These are phyloP conservation scores for Venturia effusa DNA, from an alignment of 2,329 filamentous ascomycete genomes.

Conservation along the genomic window DNA sequence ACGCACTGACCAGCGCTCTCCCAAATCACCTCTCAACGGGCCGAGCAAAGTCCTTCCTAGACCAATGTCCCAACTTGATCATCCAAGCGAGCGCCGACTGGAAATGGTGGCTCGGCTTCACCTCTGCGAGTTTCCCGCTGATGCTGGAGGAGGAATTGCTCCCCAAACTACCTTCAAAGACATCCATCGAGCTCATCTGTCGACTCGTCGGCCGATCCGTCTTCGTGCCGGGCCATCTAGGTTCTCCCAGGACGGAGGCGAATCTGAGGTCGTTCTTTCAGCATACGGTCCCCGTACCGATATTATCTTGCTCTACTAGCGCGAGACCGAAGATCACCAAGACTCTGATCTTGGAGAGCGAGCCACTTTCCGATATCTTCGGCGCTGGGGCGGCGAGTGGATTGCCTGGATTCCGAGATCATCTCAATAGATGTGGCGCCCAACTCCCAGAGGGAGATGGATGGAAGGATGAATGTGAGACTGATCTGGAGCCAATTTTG, in stretches of 20 bases:
- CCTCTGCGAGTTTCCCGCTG: background rate
- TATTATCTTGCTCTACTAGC: background rate
- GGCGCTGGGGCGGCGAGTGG: background rate
- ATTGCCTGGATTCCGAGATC: background rate
- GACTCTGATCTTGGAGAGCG: background rate
- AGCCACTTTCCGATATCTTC: background rate
- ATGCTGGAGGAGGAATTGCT: background rate
- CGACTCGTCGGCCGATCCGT: background rate
- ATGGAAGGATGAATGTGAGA: background rate
- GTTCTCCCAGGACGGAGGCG: background rate
- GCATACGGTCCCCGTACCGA: background rate
- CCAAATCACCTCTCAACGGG: background rate
- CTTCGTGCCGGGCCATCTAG: background rate
- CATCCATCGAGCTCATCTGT: background rate
- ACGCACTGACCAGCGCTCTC: background rate
- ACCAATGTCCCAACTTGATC: background rate
- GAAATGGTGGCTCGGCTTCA: conserved; percentile 2
- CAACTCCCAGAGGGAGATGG: background rate
- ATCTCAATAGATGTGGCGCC: background rate
- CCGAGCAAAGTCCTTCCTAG: background rate
- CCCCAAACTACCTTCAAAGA: background rate
- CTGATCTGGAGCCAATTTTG: background rate
- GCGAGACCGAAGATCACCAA: background rate
- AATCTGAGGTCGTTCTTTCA: background rate
- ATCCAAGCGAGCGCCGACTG: background rate